phyloP scores from a whole-genome alignment of 805 yeast species.

The Helenozyma baotianmanensis region DNA sequence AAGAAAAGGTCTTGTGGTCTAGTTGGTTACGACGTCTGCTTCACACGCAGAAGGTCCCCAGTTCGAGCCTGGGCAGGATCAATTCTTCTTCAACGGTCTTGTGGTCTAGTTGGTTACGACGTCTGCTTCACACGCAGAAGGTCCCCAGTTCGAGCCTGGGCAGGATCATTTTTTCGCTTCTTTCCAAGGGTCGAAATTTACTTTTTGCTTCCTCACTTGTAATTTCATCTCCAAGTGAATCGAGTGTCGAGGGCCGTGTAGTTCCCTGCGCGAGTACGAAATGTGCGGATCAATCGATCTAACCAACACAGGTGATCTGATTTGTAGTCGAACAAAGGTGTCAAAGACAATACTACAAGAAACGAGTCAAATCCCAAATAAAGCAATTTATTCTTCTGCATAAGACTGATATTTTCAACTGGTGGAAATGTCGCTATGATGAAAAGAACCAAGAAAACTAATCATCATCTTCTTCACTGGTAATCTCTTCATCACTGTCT shows the following conservation, averaged over 20 bases:
- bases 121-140: conserved; percentile 21
- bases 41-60: conserved; percentile 22
- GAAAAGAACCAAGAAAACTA: not conserved
- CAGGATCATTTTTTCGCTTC: conserved; percentile 14
- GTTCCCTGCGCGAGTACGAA: too few species aligned
- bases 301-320: conserved; percentile 13
- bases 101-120: conserved; percentile 21
- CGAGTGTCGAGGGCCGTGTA: too few species aligned
- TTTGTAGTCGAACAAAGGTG: conserved; percentile 10
- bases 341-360: conserved; percentile 9
- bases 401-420: conserved; percentile 9
- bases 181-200: too few species aligned
- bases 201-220: too few species aligned
- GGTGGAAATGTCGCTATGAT: too few species aligned
- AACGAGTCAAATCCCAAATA: conserved; percentile 10
- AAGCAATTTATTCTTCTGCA: conserved; percentile 7
- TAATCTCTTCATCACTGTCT: conserved; percentile 15
- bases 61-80: conserved; percentile 21
- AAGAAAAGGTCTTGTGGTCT: conserved; percentile 20
- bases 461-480: conserved; percentile 20
- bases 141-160: conserved; percentile 23
- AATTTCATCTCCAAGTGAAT: too few species aligned
- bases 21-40: conserved; percentile 20
- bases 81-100: conserved; percentile 16
- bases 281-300: too few species aligned